phyloP scores from a whole-genome alignment of 2,329 filamentous ascomycete species.

The Periconia sp. region DNA sequence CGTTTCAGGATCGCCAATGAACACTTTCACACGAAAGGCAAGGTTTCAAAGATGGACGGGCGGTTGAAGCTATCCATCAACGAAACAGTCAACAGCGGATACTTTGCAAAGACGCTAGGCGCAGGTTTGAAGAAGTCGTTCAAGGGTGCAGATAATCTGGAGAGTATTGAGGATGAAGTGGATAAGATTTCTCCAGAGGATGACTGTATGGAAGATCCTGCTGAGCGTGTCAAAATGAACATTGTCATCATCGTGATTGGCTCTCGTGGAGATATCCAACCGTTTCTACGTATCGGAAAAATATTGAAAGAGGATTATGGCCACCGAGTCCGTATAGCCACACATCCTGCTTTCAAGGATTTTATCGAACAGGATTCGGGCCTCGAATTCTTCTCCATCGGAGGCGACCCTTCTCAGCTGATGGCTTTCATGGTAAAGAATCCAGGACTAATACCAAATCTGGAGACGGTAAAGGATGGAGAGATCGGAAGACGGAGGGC shows the following conservation, averaged over 20 bases:
- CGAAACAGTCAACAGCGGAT: constrained; percentile 72
- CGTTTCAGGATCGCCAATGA: constrained; percentile 69
- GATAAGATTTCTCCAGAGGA: constrained; percentile 38
- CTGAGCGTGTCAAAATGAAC: constrained; percentile 64
- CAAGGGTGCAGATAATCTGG: constrained; percentile 39
- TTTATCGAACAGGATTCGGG: constrained; percentile 75
- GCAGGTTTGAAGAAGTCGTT: constrained; percentile 66
- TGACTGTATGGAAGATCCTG: constrained; percentile 41
- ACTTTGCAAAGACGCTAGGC: constrained; percentile 75
- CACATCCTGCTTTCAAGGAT: constrained; percentile 77
- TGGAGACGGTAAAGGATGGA: constrained; percentile 74
- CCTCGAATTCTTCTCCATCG: constrained; percentile 81
- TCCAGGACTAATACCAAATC: constrained; percentile 74
- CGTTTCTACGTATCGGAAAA: constrained; percentile 77
- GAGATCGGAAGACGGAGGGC: constrained; percentile 72
- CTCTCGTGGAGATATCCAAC: constrained; percentile 79
- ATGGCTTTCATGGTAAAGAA: constrained; percentile 94
- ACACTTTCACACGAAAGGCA: constrained; percentile 68
- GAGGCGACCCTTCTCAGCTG: constrained; percentile 78
- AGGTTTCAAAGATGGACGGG: constrained; percentile 71
- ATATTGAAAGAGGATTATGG: constrained; percentile 73
- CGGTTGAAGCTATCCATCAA: constrained; percentile 74
- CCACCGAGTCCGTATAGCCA: constrained; percentile 78
- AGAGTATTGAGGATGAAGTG: constrained; percentile 28
- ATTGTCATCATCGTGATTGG: constrained; percentile 87